Conservation (phyloP, 108 stramenopile species). For the Parmales sp. region DNA sequence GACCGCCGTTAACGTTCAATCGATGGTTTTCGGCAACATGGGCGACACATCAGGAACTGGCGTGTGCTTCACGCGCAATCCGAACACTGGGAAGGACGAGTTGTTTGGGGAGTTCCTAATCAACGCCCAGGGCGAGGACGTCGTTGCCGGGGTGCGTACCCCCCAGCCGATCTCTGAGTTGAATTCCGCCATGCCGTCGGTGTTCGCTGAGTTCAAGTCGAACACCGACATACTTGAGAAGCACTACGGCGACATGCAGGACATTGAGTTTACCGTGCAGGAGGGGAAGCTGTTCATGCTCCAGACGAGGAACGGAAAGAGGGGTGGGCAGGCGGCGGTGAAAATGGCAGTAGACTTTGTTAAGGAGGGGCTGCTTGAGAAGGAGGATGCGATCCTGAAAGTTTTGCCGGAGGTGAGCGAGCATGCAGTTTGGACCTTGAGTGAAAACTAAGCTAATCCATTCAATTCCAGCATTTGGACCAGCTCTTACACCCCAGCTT, state of each 20-base stretch:
- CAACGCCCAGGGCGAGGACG: constrained; percentile 42
- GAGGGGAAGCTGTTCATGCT: constrained; percentile 44
- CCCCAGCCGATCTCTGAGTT: constrained; percentile 28
- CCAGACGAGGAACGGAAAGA: constrained; percentile 39
- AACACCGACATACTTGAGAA: constrained; percentile 35
- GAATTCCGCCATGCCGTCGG: constrained; percentile 23
- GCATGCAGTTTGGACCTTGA: too few species aligned
- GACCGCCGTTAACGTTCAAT: constrained; percentile 39
- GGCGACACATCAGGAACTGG: constrained; percentile 35
- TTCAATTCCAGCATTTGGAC: constrained; percentile 37
- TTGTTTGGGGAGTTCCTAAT: constrained; percentile 41
- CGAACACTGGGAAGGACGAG: constrained; percentile 31
- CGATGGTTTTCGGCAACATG: constrained; percentile 45
- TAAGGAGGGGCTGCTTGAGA: constrained; percentile 28
- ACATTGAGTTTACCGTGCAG: constrained; percentile 45
- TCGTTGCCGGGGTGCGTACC: constrained; percentile 39
- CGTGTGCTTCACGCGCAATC: constrained; percentile 42
- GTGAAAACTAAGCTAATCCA: too few species aligned
- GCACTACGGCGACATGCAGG: constrained; percentile 44
- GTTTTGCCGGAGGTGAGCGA: too few species aligned
- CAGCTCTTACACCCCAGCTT: constrained; percentile 37
- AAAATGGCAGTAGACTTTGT: constrained; percentile 41
- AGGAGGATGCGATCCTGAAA: constrained; percentile 29
- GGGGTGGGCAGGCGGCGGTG: constrained; percentile 37
- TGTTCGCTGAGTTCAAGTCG: constrained; percentile 32